These are phyloP conservation scores for Syzygium malaccense DNA, from an alignment of 441 rosid genomes.

Conservation along the genomic window DNA sequence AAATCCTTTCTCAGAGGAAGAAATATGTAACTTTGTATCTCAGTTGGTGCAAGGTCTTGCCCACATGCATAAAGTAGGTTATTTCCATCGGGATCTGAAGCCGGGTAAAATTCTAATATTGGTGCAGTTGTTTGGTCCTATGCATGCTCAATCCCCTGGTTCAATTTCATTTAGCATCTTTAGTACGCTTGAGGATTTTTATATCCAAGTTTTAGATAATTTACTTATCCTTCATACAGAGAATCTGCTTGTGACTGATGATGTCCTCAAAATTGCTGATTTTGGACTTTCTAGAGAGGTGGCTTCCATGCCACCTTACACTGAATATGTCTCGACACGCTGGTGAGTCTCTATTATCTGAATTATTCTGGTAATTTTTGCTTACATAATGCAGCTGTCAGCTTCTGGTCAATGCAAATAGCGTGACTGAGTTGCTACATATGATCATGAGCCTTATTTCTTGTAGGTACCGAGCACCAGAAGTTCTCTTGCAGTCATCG, in stretches of 20 bases:
- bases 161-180: not conserved
- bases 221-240: conserved; percentile 19
- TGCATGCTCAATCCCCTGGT: not conserved
- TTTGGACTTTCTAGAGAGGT: conserved; percentile 76
- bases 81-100: conserved; percentile 66
- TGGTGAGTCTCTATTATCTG: conserved; percentile 30
- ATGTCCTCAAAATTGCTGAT: conserved; percentile 63
- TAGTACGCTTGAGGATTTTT: not conserved
- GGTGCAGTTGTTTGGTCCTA: not conserved
- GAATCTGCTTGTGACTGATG: conserved; percentile 60
- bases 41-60: conserved; percentile 64
- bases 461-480: conserved; percentile 70
- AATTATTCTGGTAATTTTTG: not conserved
- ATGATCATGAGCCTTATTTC: conserved; percentile 3
- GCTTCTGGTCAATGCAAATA: not conserved
- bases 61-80: conserved; percentile 64
- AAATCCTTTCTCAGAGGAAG: conserved; percentile 44
- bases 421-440: not conserved
- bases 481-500: conserved; percentile 59
- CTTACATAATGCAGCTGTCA: not conserved
- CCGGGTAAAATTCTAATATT: conserved; percentile 36
- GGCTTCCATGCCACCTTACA: conserved; percentile 66
- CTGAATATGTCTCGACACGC: conserved; percentile 76
- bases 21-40: conserved; percentile 44
- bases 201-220: not conserved